phyloP scores from a whole-genome alignment of 31 red algal species.

The Odonthalia washingtoniensis region DNA sequence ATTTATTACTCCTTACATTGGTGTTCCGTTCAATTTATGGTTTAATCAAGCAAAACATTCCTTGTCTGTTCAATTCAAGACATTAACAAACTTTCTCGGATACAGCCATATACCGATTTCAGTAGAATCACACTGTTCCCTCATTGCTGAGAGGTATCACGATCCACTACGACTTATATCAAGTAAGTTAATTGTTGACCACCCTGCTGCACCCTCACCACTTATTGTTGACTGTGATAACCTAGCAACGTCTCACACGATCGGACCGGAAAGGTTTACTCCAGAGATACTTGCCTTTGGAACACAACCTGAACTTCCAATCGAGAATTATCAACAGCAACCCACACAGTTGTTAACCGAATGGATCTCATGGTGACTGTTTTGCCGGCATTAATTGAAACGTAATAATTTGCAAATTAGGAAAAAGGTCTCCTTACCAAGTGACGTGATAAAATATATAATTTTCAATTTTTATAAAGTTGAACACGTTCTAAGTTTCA shows the following conservation, averaged over 20 bases:
- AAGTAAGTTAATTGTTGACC: slow-evolving; percentile 11
- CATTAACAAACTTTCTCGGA: not conserved
- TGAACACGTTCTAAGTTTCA: too few species aligned
- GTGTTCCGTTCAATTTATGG: not conserved
- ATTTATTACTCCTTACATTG: not conserved
- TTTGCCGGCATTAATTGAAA: too few species aligned
- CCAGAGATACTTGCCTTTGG: not conserved
- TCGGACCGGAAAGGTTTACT: slow-evolving; percentile 12
- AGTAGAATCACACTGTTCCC: slow-evolving; percentile 21
- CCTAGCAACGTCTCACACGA: slow-evolving; percentile 26
- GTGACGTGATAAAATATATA: too few species aligned
- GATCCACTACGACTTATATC: not conserved
- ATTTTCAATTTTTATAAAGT: too few species aligned
- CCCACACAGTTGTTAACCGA: not conserved
- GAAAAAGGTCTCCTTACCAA: too few species aligned
- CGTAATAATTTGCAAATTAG: too few species aligned
- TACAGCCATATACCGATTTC: not conserved
- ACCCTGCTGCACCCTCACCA: not conserved
- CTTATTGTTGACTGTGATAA: slow-evolving; percentile 1
- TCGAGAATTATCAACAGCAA: not conserved
- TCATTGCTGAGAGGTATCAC: slow-evolving; percentile 36
- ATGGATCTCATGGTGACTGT: slow-evolving; percentile 15
- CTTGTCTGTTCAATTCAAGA: not conserved
- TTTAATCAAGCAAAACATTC: not conserved
- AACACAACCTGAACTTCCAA: slow-evolving; percentile 16